These are phyloP conservation scores for Asterophora lycoperdoides DNA, from an alignment of 768 basidiomycete species.

Conservation along the genomic window DNA sequence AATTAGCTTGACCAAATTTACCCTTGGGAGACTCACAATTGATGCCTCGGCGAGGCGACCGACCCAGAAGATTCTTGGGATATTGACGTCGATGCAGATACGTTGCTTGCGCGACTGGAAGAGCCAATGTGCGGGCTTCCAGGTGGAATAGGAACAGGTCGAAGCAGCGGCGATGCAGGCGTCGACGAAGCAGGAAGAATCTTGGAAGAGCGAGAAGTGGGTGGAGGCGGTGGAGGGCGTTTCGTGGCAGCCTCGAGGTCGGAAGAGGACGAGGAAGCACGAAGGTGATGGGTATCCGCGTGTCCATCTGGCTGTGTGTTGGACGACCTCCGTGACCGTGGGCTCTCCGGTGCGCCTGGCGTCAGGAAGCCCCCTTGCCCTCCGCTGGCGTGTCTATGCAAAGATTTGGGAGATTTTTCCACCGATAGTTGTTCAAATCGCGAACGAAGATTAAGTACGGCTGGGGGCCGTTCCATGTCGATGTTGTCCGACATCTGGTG, in stretches of 20 bases:
- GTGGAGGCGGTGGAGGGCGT: conserved; percentile 59
- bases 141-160: conserved; percentile 43
- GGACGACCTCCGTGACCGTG: conserved; percentile 38
- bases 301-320: conserved; percentile 27
- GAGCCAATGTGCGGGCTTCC: conserved; percentile 14
- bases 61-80: conserved; percentile 18
- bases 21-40: conserved; percentile 40
- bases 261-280: conserved; percentile 48
- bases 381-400: conserved; percentile 1
- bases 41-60: conserved; percentile 41
- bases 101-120: conserved; percentile 8
- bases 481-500: conserved; percentile 26
- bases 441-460: conserved; percentile 66
- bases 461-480: conserved; percentile 52
- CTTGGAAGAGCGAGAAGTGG: conserved; percentile 33
- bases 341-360: conserved; percentile 25
- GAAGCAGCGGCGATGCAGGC: conserved; percentile 49
- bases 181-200: conserved; percentile 33
- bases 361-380: conserved; percentile 19
- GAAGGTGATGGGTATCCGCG: conserved; percentile 31
- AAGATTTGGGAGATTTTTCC: conserved; percentile 8
- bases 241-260: conserved; percentile 44
- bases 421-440: conserved; percentile 66
- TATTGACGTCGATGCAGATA: conserved; percentile 5
- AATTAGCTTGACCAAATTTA: neutral